Evolutionary conservation across 169 alveolate genomes (phyloP).

Genomic region (Amoebophrya sp.): DNA sequence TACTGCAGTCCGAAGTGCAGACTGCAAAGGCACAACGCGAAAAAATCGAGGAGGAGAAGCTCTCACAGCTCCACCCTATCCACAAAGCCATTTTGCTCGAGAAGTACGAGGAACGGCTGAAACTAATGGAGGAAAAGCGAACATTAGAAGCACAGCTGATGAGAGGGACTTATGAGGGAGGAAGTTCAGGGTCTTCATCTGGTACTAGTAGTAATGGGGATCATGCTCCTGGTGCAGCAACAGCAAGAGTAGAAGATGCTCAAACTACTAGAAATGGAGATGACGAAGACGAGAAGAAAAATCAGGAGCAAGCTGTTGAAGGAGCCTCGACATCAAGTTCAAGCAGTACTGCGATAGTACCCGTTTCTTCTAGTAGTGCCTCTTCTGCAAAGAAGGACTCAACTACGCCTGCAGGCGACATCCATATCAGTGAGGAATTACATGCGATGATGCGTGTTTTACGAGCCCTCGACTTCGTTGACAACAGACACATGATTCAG

Average conservation of each 20-base stretch:
- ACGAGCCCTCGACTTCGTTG: conserved; percentile 74
- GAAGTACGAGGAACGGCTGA: not conserved
- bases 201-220: not conserved
- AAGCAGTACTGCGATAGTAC: too few relatives aligned
- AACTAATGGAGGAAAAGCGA: not conserved
- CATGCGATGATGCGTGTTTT: conserved; percentile 87
- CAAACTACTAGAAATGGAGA: too few relatives aligned
- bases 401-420: not conserved
- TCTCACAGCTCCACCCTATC: not conserved
- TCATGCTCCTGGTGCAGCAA: not conserved
- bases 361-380: too few relatives aligned
- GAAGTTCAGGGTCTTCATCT: not conserved
- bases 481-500: conserved; percentile 80
- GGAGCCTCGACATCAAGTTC: too few relatives aligned
- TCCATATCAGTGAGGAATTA: conserved; percentile 61
- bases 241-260: not conserved
- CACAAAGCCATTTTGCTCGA: not conserved
- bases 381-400: too few relatives aligned
- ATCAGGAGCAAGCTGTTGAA: too few relatives aligned
- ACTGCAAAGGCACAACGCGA: conserved; percentile 40
- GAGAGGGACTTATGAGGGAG: not conserved
- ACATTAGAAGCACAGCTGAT: not conserved
- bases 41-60: conserved; percentile 36
- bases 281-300: too few relatives aligned
- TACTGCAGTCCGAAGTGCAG: conserved; percentile 57